These are phyloP conservation scores for Moelleriella libera DNA, from an alignment of 2,329 filamentous ascomycete genomes.

Conservation along the genomic window DNA sequence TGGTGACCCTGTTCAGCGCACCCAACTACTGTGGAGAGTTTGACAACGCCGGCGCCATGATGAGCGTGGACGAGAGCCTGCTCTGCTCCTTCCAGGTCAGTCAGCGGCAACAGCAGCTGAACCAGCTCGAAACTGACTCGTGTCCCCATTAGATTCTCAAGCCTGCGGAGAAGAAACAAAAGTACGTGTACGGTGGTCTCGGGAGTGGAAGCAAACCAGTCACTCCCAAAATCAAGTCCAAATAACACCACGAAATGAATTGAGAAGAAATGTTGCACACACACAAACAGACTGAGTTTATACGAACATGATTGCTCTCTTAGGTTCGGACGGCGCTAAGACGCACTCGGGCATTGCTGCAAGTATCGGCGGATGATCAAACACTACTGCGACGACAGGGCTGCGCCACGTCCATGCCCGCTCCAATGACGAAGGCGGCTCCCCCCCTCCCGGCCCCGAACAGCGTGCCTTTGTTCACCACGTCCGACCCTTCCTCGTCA, in stretches of 20 bases:
- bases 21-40: slow-evolving; percentile 99
- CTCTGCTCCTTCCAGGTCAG: slow-evolving; percentile 95
- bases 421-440: too few relatives aligned
- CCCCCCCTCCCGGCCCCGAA: too few relatives aligned
- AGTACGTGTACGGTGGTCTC: slow-evolving; percentile 77
- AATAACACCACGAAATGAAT: slow-evolving; percentile 1
- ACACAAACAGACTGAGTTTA: slow-evolving; percentile 15
- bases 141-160: slow-evolving; percentile 65
- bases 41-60: slow-evolving; percentile 98
- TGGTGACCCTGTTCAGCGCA: slow-evolving; percentile 94
- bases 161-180: slow-evolving; percentile 99
- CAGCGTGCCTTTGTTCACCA: too few relatives aligned
- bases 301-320: slow-evolving; percentile 50
- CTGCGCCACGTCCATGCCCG: background rate
- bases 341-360: slow-evolving; percentile 5
- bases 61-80: slow-evolving; percentile 97
- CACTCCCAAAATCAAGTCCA: slow-evolving; percentile 11
- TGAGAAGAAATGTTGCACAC: background rate
- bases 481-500: too few relatives aligned
- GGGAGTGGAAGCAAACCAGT: slow-evolving; percentile 31
- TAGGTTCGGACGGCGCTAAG: slow-evolving; percentile 95
- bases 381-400: slow-evolving; percentile 2
- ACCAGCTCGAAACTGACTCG: too few relatives aligned
- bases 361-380: slow-evolving; percentile 7
- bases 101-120: slow-evolving; percentile 2